Base-by-base conservation (phyloP, 2,329 filamentous ascomycete genomes). In the Neofusicoccum sp. region DNA sequence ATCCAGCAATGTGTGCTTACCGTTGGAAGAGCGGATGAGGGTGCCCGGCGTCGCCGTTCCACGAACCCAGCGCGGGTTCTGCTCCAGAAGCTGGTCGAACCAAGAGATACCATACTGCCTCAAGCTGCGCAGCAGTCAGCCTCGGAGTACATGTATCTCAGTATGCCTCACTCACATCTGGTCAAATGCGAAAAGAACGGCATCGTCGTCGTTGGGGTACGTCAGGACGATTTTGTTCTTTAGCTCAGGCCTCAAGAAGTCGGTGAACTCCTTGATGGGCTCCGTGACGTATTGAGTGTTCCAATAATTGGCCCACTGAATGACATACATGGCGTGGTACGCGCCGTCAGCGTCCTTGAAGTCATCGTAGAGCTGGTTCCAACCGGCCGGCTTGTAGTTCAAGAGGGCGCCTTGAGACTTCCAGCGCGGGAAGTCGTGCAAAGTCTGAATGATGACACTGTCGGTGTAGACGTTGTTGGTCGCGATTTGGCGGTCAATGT, bases 121-220 rank as follows among this genome's bases (percentile, higher is more conserved):
- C n/a, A 71, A 49, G 16, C 69, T 71, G 51, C 16, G 6, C n/a
- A n/a, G n/a, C n/a, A n/a, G n/a, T n/a, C n/a, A n/a, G n/a, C n/a
- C n/a, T n/a, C n/a, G n/a, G n/a, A n/a, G n/a, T n/a, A n/a, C n/a
- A n/a, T n/a, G n/a, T n/a, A n/a, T n/a, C n/a, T n/a, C n/a, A n/a
- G n/a, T n/a, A 6, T 2, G 40, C 7, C 7, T 11, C 6, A 63
- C 67, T 58, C 63, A 69, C 70, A 84, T 77, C 1, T 82, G 69
- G 41, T 82, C 73, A 38, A 81, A 82, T 2, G 78, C 77, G 40
- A 74, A 84, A 0, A 82, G 70, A 2, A 85, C 77, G 0, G 83
- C 82, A 58, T 85, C 83, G 41, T 85, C 83, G 41, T 85, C 83
- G 61, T 84, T 83, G 8, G 83, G 83, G 61, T 84, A 84, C 0